Conservation (phyloP, 176 grass and related monocot species). For the Lolium multiflorum region DNA sequence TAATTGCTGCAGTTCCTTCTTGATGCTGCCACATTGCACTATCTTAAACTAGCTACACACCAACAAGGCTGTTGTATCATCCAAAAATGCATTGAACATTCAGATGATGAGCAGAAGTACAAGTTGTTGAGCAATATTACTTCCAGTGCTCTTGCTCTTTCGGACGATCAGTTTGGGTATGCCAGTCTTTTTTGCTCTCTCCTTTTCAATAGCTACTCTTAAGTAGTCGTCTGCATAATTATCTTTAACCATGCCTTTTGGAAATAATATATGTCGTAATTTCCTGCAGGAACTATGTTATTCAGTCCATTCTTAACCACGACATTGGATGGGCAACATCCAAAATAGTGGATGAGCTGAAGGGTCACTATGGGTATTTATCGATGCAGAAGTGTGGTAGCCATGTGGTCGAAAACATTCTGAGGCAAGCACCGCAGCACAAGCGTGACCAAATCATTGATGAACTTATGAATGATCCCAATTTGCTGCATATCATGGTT, state of each 20-base stretch:
- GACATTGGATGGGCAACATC: constrained; percentile 58
- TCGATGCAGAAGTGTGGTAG: constrained; percentile 89
- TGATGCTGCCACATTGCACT: constrained; percentile 59
- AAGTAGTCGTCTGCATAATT: constrained; percentile 21
- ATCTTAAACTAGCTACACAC: constrained; percentile 80
- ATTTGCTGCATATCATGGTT: constrained; percentile 51
- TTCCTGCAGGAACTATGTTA: constrained; percentile 85
- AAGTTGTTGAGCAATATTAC: constrained; percentile 58
- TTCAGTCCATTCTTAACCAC: constrained; percentile 74
- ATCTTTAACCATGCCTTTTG: constrained; percentile 26
- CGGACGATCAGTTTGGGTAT: constrained; percentile 88
- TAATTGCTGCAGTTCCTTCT: constrained; percentile 75
- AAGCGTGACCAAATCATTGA: constrained; percentile 48
- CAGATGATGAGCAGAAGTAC: constrained; percentile 64
- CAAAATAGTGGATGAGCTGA: constrained; percentile 63
- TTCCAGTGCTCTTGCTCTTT: constrained; percentile 59
- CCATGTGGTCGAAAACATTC: constrained; percentile 81
- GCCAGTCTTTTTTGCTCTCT: not conserved
- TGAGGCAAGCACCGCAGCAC: constrained; percentile 34
- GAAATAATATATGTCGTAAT: constrained; percentile 25
- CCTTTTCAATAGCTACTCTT: constrained; percentile 16
- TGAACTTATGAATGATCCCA: constrained; percentile 71
- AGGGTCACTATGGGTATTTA: constrained; percentile 53
- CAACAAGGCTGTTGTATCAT: constrained; percentile 86
- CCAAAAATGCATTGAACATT: constrained; percentile 77